Evolutionary conservation across 306 rosid species (phyloP).

Genomic region (Hippophae gyantsensis): DNA sequence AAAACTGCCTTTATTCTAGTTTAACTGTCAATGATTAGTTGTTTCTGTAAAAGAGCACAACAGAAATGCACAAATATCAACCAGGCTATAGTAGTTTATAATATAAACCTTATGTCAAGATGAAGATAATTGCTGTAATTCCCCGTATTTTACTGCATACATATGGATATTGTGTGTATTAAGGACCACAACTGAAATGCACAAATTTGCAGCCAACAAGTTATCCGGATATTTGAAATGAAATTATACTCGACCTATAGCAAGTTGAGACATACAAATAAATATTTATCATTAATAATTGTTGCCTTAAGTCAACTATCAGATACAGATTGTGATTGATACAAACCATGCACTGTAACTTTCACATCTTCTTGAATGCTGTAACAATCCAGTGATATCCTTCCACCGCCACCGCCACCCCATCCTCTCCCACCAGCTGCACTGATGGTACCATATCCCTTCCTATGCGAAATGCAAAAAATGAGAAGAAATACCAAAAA

Average conservation of each 20-base stretch:
- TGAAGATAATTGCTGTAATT: background rate
- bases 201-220: conserved; percentile 14
- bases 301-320: conserved; percentile 7
- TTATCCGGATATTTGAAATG: conserved; percentile 1
- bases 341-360: conserved; percentile 77
- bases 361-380: conserved; percentile 90
- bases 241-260: conserved; percentile 7
- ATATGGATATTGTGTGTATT: too few relatives aligned
- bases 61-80: too few relatives aligned
- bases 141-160: too few relatives aligned
- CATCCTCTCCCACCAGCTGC: conserved; percentile 96
- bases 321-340: conserved; percentile 22
- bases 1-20: too few relatives aligned
- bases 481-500: conserved; percentile 7
- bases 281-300: conserved; percentile 13
- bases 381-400: conserved; percentile 92
- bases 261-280: conserved; percentile 22
- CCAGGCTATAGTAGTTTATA: too few relatives aligned
- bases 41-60: too few relatives aligned
- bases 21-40: too few relatives aligned
- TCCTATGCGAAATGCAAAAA: conserved; percentile 42
- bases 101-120: background rate
- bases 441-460: conserved; percentile 82
- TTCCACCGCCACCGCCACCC: conserved; percentile 99
- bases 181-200: too few relatives aligned